These are phyloP conservation scores for Ceratocystis papillata DNA, from an alignment of 2,329 filamentous ascomycete species.

Conservation along the genomic window DNA sequence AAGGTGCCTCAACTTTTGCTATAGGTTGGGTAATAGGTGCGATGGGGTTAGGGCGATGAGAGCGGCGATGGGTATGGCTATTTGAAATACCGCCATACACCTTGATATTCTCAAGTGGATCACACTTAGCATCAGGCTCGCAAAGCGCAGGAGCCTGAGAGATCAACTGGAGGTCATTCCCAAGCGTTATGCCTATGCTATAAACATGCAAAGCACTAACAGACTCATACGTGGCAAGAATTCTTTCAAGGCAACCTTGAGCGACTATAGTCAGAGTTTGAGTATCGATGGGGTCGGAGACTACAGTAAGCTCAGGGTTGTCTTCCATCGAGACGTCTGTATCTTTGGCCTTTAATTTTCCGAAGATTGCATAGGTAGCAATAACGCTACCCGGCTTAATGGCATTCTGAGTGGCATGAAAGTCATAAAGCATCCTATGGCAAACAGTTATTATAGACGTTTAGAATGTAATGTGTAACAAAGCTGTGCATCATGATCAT, in stretches of 20 bases:
- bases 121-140: background rate
- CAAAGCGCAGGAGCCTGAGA: slow-evolving; percentile 14
- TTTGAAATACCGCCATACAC: slow-evolving; percentile 19
- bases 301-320: slow-evolving; percentile 32
- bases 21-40: background rate
- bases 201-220: slow-evolving; percentile 77
- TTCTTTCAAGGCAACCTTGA: slow-evolving; percentile 62
- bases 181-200: slow-evolving; percentile 60
- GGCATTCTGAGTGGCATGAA: slow-evolving; percentile 64
- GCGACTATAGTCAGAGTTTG: slow-evolving; percentile 55
- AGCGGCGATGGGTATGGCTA: slow-evolving; percentile 12
- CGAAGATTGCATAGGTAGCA: slow-evolving; percentile 84
- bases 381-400: slow-evolving; percentile 66
- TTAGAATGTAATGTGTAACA: background rate
- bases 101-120: slow-evolving; percentile 18
- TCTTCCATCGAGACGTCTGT: slow-evolving; percentile 56
- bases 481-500: background rate
- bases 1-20: background rate
- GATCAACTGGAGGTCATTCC: slow-evolving; percentile 35
- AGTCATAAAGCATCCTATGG: slow-evolving; percentile 72
- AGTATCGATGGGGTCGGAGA: slow-evolving; percentile 42
- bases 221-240: slow-evolving; percentile 57
- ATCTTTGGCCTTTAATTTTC: slow-evolving; percentile 48
- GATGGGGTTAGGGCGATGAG: background rate
- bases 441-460: background rate